These are phyloP conservation scores for Bombardia bombarda DNA, from an alignment of 495 filamentous ascomycete genomes.

Conservation along the genomic window DNA sequence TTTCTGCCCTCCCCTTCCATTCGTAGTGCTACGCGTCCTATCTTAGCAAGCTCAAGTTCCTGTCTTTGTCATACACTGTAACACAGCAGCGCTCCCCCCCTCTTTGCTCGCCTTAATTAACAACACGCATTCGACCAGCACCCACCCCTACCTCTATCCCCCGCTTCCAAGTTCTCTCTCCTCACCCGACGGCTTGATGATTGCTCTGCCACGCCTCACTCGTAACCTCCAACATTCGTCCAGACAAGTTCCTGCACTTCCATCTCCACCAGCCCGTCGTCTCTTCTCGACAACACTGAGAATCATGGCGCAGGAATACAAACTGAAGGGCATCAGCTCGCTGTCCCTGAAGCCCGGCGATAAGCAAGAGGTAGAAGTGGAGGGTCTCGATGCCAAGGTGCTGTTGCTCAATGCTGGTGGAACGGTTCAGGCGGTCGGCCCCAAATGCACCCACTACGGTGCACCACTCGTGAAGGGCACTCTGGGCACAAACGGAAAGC, in stretches of 20 bases:
- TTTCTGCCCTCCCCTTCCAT: neutral
- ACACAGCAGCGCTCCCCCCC: neutral
- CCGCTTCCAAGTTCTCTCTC: too few relatives aligned
- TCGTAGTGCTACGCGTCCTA: neutral
- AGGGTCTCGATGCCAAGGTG: slow-evolving; percentile 82
- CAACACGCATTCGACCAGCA: neutral
- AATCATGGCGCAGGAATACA: slow-evolving; percentile 63
- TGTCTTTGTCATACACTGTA: neutral
- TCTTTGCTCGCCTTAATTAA: too few relatives aligned
- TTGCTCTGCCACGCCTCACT: neutral
- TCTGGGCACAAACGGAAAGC: slow-evolving; percentile 67
- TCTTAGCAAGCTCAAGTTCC: neutral
- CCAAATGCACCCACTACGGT: slow-evolving; percentile 90
- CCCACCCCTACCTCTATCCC: too few relatives aligned
- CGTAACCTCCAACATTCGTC: neutral
- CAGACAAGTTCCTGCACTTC: neutral
- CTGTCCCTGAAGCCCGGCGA: slow-evolving; percentile 67
- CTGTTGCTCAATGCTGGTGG: slow-evolving; percentile 70
- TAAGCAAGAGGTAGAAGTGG: slow-evolving; percentile 83
- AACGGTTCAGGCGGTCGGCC: slow-evolving; percentile 66
- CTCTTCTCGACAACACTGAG: slow-evolving; percentile 4
- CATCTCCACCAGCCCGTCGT: neutral
- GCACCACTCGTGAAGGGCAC: slow-evolving; percentile 82
- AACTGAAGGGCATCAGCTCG: slow-evolving; percentile 69
- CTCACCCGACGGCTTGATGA: neutral